Base-by-base conservation (phyloP, 2,329 filamentous ascomycete species). In the Phialemoniopsis sp. region DNA sequence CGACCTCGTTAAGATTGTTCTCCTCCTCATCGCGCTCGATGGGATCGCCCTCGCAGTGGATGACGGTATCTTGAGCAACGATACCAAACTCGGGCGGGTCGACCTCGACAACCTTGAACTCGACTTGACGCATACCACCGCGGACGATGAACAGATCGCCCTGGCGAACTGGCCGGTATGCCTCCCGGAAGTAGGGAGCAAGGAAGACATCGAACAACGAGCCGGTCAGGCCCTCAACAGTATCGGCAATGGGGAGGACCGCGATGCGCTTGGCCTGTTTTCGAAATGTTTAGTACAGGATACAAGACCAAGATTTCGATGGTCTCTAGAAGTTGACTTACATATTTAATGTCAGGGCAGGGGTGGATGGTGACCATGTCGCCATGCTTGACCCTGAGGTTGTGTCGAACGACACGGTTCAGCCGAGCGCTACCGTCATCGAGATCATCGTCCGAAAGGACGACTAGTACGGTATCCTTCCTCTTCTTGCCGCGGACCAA, bases 311-410 rank as follows among this genome's bases (percentile, higher is more conserved):
- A 26, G 21, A 26, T 26, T 14, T 31, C 28, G n/a, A 16, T n/a
- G 32, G 14, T 21, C 38, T 37, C 8, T 4, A 13, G 18, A 21
- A 34, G 34, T 5, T 16, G 26, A 80, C 89, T 66, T 68, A 95
- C 90, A 66, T 98, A 98, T 95, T 98, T 98, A 76, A 98, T 98
- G 66, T 98, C 93, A 14, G 93, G 91, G 73, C 93, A 98, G 40
- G 94, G 82, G 70, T 97, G 89, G 49, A 98, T 89, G 45, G 90
- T 96, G 68, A 98, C 85, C 60, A 97, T 87, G 62, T 98, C 93
- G 60, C 93, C 93, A 61, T 96, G 91, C 82, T 97, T 97, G 58
- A 98, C 91, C 42, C 93, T 86, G 48, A 98, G 80, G 69, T 98
- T 98, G 78, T 97, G 93, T 64, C 93, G 86, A 58, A 97, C 90